Conservation (phyloP, 1,284 basidiomycete genomes). For the Stygiomarasmius scandens region DNA sequence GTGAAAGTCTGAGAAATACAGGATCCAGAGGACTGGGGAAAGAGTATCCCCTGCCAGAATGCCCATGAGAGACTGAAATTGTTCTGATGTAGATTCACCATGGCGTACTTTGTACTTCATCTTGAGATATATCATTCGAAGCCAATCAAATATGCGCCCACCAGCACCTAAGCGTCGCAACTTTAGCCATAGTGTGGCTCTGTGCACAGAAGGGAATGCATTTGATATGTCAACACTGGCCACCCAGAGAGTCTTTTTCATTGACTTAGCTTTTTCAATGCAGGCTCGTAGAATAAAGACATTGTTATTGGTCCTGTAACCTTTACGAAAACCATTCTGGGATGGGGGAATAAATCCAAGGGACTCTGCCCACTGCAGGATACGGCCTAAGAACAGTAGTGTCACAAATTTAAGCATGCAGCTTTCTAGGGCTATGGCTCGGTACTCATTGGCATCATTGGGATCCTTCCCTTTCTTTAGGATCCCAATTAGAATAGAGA, state of each 20-base stretch:
- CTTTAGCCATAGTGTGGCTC: conserved; percentile 4
- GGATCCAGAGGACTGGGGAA: conserved; percentile 12
- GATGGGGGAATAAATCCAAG: no score
- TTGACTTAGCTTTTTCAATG: no score
- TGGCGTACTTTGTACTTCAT: conserved; percentile 2
- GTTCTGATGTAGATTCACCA: background rate
- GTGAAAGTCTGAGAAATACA: conserved; percentile 11
- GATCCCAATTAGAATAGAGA: no score
- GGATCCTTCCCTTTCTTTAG: no score
- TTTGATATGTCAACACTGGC: conserved; percentile 15
- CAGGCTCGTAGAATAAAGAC: no score
- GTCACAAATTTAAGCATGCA: no score
- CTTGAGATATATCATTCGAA: background rate
- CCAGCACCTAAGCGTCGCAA: background rate
- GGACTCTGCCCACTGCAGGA: no score
- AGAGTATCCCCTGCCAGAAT: conserved; percentile 10
- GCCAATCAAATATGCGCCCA: conserved; percentile 1
- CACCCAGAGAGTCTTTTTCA: conserved; percentile 12
- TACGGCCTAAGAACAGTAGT: no score
- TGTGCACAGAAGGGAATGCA: conserved; percentile 11
- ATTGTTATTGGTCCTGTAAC: no score
- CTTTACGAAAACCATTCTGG: no score
- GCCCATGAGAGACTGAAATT: conserved; percentile 5
- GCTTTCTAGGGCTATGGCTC: no score
- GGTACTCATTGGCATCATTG: no score